phyloP scores from a whole-genome alignment of 768 basidiomycete species.

The Imleria badia region DNA sequence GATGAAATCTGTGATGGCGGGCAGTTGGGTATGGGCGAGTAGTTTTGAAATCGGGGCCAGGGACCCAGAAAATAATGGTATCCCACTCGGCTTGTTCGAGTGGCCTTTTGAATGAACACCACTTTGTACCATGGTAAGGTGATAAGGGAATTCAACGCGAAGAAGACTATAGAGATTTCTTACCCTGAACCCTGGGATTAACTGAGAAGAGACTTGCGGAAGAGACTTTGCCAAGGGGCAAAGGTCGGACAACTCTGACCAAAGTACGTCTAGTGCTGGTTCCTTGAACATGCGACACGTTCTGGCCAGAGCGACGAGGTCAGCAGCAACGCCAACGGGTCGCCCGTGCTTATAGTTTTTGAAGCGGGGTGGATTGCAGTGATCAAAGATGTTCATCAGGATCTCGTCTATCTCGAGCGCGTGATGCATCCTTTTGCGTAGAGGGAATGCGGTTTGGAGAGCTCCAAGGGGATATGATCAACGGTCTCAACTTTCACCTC shows the following conservation, averaged over 20 bases:
- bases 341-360: not conserved
- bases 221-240: conserved; percentile 15
- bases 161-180: not conserved
- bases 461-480: not conserved
- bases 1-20: not conserved
- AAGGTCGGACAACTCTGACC: conserved; percentile 13
- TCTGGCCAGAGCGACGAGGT: conserved; percentile 14
- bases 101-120: conserved; percentile 6
- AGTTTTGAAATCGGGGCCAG: not conserved
- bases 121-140: not conserved
- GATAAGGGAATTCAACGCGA: not conserved
- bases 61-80: not conserved
- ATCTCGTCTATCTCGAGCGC: conserved; percentile 10
- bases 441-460: too few species aligned
- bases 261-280: conserved; percentile 17
- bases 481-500: not conserved
- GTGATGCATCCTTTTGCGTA: not conserved
- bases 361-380: conserved; percentile 4
- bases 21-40: not conserved
- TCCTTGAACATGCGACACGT: conserved; percentile 20
- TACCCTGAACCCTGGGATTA: conserved; percentile 1
- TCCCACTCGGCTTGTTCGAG: conserved; percentile 3
- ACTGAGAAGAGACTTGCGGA: not conserved
- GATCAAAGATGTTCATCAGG: conserved; percentile 9
- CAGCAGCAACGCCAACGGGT: not conserved